phyloP scores from a whole-genome alignment of 805 yeast genomes.

The Debaryomyces tyrocola region DNA sequence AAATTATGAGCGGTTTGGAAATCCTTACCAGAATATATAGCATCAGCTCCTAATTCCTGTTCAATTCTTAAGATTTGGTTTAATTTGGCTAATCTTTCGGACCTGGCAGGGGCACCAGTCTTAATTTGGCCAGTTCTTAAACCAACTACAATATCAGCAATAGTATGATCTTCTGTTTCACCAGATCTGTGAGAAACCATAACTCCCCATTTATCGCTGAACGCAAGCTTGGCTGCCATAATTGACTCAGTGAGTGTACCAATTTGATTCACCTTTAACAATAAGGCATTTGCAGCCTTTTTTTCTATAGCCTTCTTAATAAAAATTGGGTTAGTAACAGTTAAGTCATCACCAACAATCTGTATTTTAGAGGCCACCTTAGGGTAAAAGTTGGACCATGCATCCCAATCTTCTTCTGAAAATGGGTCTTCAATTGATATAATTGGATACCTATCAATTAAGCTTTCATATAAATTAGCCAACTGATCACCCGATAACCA shows the following conservation, averaged over 20 bases:
- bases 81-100: constrained; percentile 98
- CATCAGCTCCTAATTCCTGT: constrained; percentile 98
- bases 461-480: constrained; percentile 77
- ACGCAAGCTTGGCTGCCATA: constrained; percentile 94
- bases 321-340: constrained; percentile 96
- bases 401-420: constrained; percentile 99
- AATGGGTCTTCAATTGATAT: constrained; percentile 98
- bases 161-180: constrained; percentile 98
- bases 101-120: constrained; percentile 99
- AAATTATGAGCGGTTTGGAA: constrained; percentile 62
- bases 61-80: constrained; percentile 98
- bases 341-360: constrained; percentile 97
- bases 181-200: constrained; percentile 99
- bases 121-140: constrained; percentile 97
- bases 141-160: constrained; percentile 98
- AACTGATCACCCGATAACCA: constrained; percentile 89
- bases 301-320: constrained; percentile 93
- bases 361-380: constrained; percentile 68
- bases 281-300: constrained; percentile 92
- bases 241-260: constrained; percentile 96
- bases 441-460: constrained; percentile 91
- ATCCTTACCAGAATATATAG: constrained; percentile 89
- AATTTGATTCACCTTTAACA: constrained; percentile 98
- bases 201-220: constrained; percentile 98
- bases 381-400: constrained; percentile 88